Conservation (phyloP, 1,284 basidiomycete genomes). For the Austropuccinia psidii region DNA sequence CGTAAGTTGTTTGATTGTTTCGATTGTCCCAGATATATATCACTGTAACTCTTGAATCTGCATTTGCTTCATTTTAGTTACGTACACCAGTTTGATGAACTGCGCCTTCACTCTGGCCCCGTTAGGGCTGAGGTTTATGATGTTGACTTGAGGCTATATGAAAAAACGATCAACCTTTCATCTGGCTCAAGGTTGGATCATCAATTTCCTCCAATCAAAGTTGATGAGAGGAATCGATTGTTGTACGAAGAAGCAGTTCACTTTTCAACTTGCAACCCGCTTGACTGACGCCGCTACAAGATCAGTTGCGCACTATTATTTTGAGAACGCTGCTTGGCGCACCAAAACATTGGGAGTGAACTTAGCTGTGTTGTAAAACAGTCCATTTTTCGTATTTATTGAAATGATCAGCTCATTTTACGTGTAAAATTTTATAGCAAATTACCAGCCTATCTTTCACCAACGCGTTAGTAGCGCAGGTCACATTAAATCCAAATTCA, state of each 20-base stretch:
- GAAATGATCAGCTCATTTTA: too few relatives aligned
- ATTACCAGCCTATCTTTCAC: too few relatives aligned
- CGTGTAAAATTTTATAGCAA: too few relatives aligned
- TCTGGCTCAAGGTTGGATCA: not conserved
- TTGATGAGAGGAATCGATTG: slow-evolving; percentile 21
- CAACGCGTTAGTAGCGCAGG: too few relatives aligned
- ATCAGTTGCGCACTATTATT: too few relatives aligned
- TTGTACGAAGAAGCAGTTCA: slow-evolving; percentile 29
- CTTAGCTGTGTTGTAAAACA: too few relatives aligned
- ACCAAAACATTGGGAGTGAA: too few relatives aligned
- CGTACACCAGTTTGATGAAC: slow-evolving; percentile 36
- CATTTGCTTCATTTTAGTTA: slow-evolving; percentile 12
- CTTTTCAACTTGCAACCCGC: too few relatives aligned
- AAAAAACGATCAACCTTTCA: not conserved
- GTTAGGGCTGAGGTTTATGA: slow-evolving; percentile 19
- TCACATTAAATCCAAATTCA: too few relatives aligned
- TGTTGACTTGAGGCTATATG: slow-evolving; percentile 25
- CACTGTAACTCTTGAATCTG: not conserved
- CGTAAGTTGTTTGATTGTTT: not conserved
- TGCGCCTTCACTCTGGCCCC: slow-evolving; percentile 11
- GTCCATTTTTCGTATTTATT: too few relatives aligned
- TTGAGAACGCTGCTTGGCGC: too few relatives aligned
- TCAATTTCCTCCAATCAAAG: not conserved
- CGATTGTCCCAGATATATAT: not conserved
- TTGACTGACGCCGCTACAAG: too few relatives aligned